Percentiles rank a stretch among this genome's conserved stretches.
phyloP scores from a whole-genome alignment of 2,329 filamentous ascomycete genomes.

The Penicillium occitanis region DNA sequence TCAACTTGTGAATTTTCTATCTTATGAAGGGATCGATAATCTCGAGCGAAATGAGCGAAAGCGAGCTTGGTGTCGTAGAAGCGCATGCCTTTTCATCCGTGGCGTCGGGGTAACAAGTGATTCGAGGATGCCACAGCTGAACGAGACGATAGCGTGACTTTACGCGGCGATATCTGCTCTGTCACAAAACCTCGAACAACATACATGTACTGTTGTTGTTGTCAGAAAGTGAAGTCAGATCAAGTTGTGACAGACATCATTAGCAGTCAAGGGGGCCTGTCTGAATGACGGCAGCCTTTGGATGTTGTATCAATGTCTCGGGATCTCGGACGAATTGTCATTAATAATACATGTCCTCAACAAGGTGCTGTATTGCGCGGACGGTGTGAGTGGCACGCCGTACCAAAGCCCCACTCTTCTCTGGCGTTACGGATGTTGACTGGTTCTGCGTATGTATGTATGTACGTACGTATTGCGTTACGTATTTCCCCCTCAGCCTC shows the following conservation, averaged over 20 bases:
- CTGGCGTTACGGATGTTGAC: neutral
- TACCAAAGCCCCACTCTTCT: neutral
- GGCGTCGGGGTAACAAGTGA: neutral
- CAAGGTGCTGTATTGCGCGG: neutral
- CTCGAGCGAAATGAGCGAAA: neutral
- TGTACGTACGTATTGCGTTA: neutral
- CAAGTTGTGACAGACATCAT: conserved; percentile 6
- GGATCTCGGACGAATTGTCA: neutral
- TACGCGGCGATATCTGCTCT: neutral
- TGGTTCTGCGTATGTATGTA: neutral
- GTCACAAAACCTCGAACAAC: neutral
- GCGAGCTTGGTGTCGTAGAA: neutral
- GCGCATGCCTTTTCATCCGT: conserved; percentile 6
- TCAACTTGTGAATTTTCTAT: neutral
- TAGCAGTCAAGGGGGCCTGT: neutral
- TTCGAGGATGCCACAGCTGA: neutral
- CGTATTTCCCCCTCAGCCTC: neutral
- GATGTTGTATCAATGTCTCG: neutral
- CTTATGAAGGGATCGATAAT: neutral
- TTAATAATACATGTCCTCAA: neutral
- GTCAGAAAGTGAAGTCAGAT: neutral
- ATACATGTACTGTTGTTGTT: neutral
- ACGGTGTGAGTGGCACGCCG: neutral
- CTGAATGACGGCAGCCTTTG: conserved; percentile 5
- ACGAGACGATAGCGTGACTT: neutral